Percentiles rank a stretch among this genome's conserved stretches.
Conservation (phyloP, 257 asterid genomes). For the Ilex aquifolium region DNA sequence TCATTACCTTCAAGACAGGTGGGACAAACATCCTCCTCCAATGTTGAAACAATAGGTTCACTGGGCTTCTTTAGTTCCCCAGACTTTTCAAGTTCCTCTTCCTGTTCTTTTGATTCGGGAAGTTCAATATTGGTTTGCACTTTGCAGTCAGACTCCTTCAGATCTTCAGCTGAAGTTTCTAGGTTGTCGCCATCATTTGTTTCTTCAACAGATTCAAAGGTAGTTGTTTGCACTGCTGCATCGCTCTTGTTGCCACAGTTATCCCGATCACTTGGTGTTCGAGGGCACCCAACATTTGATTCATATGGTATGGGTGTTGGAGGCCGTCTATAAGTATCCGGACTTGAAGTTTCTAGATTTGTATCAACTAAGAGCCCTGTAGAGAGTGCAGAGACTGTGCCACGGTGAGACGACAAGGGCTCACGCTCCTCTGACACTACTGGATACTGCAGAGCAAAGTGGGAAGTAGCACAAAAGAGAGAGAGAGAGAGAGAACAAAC, state of each 20-base stretch:
- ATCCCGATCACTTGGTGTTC: conserved; percentile 35
- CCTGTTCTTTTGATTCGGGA: conserved; percentile 34
- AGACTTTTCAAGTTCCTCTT: conserved; percentile 39
- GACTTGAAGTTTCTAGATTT: conserved; percentile 75
- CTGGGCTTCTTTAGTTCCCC: conserved; percentile 54
- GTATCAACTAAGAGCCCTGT: conserved; percentile 79
- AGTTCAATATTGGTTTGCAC: conserved; percentile 27
- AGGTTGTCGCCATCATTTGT: conserved; percentile 33
- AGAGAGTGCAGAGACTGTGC: conserved; percentile 44
- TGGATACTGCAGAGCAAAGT: conserved; percentile 53
- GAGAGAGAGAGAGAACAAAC: conserved; percentile 1
- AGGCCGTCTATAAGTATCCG: conserved; percentile 74
- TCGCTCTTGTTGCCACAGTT: conserved; percentile 36
- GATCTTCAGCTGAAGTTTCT: conserved; percentile 35
- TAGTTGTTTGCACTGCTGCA: conserved; percentile 27
- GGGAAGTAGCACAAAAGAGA: conserved; percentile 14
- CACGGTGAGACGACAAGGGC: conserved; percentile 55
- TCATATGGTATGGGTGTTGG: conserved; percentile 84
- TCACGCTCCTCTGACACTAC: conserved; percentile 50
- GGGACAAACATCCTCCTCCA: conserved; percentile 83
- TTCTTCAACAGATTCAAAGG: conserved; percentile 30
- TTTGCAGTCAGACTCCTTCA: conserved; percentile 46
- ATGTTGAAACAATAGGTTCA: conserved; percentile 25
- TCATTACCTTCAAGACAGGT: conserved; percentile 85
- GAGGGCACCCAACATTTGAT: conserved; percentile 35